Percentiles rank a stretch among this genome's conserved stretches.
These are phyloP conservation scores for Przewalskia tangutica DNA, from an alignment of 257 asterid species.

Conservation along the genomic window DNA sequence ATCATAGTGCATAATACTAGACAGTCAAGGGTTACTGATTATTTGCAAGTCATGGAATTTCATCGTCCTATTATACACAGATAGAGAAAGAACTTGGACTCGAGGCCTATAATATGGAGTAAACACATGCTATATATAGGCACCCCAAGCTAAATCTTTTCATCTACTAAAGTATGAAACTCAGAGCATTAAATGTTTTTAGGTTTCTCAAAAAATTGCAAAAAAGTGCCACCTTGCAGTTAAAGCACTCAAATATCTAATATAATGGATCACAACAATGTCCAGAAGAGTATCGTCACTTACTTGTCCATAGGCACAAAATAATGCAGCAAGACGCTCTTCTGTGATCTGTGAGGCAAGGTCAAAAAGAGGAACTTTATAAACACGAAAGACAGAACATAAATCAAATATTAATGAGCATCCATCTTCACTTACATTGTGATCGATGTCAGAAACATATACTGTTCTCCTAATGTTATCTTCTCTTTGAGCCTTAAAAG, in stretches of 20 bases:
- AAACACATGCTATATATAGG: background rate
- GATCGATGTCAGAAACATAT: slow-evolving; percentile 83
- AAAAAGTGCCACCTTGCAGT: background rate
- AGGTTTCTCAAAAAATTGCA: background rate
- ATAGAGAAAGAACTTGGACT: background rate
- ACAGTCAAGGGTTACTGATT: background rate
- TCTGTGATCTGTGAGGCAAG: slow-evolving; percentile 51
- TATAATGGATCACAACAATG: background rate
- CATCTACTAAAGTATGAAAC: background rate
- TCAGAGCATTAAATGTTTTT: background rate
- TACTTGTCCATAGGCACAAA: slow-evolving; percentile 78
- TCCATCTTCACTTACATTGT: slow-evolving; percentile 40
- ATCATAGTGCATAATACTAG: background rate
- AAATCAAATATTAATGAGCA: background rate
- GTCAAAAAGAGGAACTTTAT: slow-evolving; percentile 13
- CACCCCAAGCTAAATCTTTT: background rate
- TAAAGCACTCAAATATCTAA: background rate
- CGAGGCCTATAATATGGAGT: background rate
- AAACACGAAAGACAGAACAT: slow-evolving; percentile 9
- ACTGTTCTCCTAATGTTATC: slow-evolving; percentile 84
- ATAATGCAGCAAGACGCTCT: slow-evolving; percentile 84
- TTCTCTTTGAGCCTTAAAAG: slow-evolving; percentile 80
- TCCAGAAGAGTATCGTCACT: slow-evolving; percentile 16
- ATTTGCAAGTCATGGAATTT: background rate
- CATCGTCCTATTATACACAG: background rate